Evolutionary conservation across 306 rosid species (phyloP).

Genomic region (Begonia loranthoides): DNA sequence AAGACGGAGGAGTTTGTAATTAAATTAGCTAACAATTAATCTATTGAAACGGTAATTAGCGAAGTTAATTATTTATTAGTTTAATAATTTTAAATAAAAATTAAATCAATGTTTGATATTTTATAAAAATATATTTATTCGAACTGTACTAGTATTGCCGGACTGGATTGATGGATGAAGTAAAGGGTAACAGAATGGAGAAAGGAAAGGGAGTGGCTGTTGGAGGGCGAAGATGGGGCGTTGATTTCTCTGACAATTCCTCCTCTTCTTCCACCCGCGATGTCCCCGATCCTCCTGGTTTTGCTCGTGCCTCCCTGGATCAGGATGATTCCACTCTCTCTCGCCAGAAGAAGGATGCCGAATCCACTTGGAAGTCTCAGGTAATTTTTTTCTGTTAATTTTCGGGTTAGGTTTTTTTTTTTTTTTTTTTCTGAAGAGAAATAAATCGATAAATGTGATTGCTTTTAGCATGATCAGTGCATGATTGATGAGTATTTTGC

Average conservation of each 20-base stretch:
- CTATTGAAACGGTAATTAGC: no score
- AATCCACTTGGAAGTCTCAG: conserved; percentile 91
- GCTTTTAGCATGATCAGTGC: neutral
- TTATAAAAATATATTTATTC: no score
- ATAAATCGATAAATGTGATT: neutral
- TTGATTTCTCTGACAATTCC: conserved; percentile 68
- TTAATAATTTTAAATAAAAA: neutral
- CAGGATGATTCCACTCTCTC: conserved; percentile 89
- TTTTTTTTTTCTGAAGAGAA: neutral
- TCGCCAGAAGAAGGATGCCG: conserved; percentile 93
- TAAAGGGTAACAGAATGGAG: conserved; percentile 27
- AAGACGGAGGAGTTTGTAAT: no score
- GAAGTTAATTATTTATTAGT: neutral
- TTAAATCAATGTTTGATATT: neutral
- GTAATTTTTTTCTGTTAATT: conserved; percentile 17
- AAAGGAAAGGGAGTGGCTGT: conserved; percentile 76
- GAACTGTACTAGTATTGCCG: neutral
- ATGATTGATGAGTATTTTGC: neutral
- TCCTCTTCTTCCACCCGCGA: conserved; percentile 51
- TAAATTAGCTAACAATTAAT: no score
- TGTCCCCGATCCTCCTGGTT: conserved; percentile 81
- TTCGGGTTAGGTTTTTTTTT: neutral
- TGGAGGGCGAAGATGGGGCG: conserved; percentile 80
- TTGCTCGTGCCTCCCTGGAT: conserved; percentile 78
- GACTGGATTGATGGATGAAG: neutral